Conservation (phyloP, 1,284 basidiomycete species). For the Boletus hoseneyae region DNA sequence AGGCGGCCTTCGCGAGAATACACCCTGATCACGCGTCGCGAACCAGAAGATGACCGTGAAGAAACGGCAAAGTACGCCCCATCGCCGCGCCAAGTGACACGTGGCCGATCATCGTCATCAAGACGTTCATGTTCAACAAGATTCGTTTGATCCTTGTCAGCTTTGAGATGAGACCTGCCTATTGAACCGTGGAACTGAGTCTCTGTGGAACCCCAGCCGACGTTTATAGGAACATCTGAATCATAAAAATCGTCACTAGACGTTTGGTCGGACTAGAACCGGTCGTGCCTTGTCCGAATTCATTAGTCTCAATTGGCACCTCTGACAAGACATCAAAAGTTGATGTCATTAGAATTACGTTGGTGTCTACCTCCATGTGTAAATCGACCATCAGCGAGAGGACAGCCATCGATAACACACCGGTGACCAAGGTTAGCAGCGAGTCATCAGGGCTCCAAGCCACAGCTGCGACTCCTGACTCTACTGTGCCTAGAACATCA, state of each 20-base stretch:
- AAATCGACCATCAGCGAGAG: not conserved
- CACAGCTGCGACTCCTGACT: conserved; percentile 80
- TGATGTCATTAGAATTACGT: conserved; percentile 86
- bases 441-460: conserved; percentile 92
- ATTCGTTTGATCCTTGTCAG: conserved; percentile 48
- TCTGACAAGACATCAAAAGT: conserved; percentile 89
- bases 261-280: conserved; percentile 3
- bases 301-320: conserved; percentile 62
- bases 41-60: conserved; percentile 44
- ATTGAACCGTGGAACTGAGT: conserved; percentile 98
- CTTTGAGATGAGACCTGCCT: conserved; percentile 67
- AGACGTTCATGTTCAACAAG: conserved; percentile 53
- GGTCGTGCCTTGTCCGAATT: conserved; percentile 79
- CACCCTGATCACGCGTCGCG: conserved; percentile 65
- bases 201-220: conserved; percentile 96
- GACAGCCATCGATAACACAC: conserved; percentile 37
- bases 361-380: conserved; percentile 47
- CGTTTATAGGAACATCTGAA: conserved; percentile 85
- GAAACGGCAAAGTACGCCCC: conserved; percentile 88
- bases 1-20: conserved; percentile 80
- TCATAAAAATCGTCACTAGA: conserved; percentile 12
- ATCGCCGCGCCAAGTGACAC: conserved; percentile 93
- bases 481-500: conserved; percentile 84
- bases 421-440: conserved; percentile 75
- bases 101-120: conserved; percentile 71